A percentile compares a stretch with the other conserved stretches of the same genome.
phyloP scores from a whole-genome alignment of 108 stramenopile genomes.

The Cyclotella cryptica region DNA sequence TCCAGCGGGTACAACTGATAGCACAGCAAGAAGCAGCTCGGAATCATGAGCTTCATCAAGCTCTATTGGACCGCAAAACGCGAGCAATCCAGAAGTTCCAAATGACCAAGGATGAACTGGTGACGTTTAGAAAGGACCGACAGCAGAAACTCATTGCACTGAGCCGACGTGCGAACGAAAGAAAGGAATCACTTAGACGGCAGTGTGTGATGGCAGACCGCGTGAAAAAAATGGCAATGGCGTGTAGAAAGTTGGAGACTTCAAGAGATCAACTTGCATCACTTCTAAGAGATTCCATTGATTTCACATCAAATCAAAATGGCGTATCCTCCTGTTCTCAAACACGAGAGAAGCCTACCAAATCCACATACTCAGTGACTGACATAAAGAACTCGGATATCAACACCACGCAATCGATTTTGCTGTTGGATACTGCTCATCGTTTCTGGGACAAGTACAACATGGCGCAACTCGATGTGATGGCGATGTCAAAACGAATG shows the following conservation, averaged over 20 bases:
- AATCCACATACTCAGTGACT: not conserved
- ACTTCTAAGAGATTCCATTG: constrained; percentile 25
- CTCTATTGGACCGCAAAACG: constrained; percentile 37
- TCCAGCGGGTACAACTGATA: constrained; percentile 40
- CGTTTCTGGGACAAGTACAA: constrained; percentile 57
- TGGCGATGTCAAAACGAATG: constrained; percentile 26
- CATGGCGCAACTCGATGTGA: constrained; percentile 41
- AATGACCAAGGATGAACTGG: constrained; percentile 45
- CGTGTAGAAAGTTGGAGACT: constrained; percentile 40
- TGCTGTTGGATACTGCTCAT: constrained; percentile 28
- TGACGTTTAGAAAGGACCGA: constrained; percentile 41
- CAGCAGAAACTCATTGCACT: constrained; percentile 32
- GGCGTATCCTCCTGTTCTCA: not conserved
- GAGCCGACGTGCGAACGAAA: constrained; percentile 45
- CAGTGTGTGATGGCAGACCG: constrained; percentile 47
- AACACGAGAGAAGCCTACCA: not conserved
- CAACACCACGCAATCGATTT: constrained; percentile 5
- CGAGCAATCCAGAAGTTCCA: constrained; percentile 45
- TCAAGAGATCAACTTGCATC: constrained; percentile 48
- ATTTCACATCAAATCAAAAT: not conserved
- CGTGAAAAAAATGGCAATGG: constrained; percentile 39
- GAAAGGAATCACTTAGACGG: constrained; percentile 31
- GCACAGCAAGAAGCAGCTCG: constrained; percentile 46
- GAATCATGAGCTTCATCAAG: constrained; percentile 29
- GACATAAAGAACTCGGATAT: not conserved